These are phyloP conservation scores for Passalora sequoiae DNA, from an alignment of 2,329 filamentous ascomycete species.

Conservation along the genomic window DNA sequence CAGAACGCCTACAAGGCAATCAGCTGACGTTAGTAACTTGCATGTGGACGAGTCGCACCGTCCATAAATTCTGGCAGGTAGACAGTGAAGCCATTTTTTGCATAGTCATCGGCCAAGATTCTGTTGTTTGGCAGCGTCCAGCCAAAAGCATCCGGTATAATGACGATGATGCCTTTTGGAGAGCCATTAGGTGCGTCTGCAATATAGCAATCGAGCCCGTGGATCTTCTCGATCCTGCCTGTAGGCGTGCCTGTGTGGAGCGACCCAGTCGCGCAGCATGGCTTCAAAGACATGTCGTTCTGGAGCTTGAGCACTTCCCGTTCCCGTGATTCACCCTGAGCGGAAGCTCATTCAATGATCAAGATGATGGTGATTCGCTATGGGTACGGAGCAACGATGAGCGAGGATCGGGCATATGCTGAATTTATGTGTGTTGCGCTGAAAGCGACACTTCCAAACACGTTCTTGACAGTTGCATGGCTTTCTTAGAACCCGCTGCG, in stretches of 20 bases:
- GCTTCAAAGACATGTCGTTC: constrained; percentile 25
- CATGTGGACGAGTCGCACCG: too few species aligned
- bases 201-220: constrained; percentile 37
- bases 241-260: constrained; percentile 36
- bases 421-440: too few species aligned
- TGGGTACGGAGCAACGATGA: too few species aligned
- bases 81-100: constrained; percentile 29
- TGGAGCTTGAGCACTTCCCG: too few species aligned
- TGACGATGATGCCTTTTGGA: constrained; percentile 35
- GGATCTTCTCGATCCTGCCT: constrained; percentile 32
- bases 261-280: constrained; percentile 37
- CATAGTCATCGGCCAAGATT: constrained; percentile 36
- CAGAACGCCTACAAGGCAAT: constrained; percentile 20
- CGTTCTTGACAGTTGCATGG: too few species aligned
- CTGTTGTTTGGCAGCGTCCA: constrained; percentile 34
- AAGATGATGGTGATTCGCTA: too few species aligned
- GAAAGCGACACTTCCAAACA: too few species aligned
- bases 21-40: background rate
- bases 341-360: too few species aligned
- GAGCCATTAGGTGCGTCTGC: constrained; percentile 30
- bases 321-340: too few species aligned
- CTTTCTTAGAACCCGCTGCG: too few species aligned
- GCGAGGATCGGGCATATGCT: too few species aligned
- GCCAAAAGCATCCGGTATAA: constrained; percentile 38
- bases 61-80: constrained; percentile 37